Evolutionary conservation across 805 yeast species (phyloP).

Genomic region (Starmera caribaea): DNA sequence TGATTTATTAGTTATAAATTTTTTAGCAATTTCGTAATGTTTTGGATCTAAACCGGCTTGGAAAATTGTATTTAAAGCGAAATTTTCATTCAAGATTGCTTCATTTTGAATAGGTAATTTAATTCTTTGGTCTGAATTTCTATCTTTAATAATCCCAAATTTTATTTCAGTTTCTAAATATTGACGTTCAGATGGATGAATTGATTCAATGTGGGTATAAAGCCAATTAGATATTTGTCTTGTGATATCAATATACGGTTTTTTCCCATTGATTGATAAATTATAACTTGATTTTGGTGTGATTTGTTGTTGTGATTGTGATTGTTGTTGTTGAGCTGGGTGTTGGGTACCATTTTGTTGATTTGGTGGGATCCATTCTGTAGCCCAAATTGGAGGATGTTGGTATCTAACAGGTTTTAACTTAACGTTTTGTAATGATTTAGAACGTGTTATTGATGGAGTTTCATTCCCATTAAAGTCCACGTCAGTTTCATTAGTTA

Average conservation of each 20-base stretch:
- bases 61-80: slow-evolving; percentile 47
- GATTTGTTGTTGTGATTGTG: slow-evolving; percentile 9
- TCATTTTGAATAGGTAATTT: slow-evolving; percentile 62
- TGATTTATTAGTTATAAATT: slow-evolving; percentile 45
- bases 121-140: slow-evolving; percentile 50
- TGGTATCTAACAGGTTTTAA: slow-evolving; percentile 52
- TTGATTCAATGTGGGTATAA: slow-evolving; percentile 66
- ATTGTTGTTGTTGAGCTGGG: slow-evolving; percentile 6
- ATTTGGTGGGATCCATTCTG: slow-evolving; percentile 47
- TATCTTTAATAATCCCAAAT: slow-evolving; percentile 62
- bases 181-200: slow-evolving; percentile 41
- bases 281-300: slow-evolving; percentile 20
- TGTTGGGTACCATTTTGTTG: slow-evolving; percentile 14
- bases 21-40: slow-evolving; percentile 47
- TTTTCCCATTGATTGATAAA: slow-evolving; percentile 59
- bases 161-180: slow-evolving; percentile 67
- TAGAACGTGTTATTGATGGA: slow-evolving; percentile 21
- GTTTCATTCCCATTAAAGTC: slow-evolving; percentile 33
- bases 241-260: slow-evolving; percentile 73
- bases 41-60: slow-evolving; percentile 58
- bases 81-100: slow-evolving; percentile 39
- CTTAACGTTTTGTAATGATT: no score
- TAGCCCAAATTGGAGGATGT: slow-evolving; percentile 78
- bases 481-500: slow-evolving; percentile 37
- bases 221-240: slow-evolving; percentile 84